Evolutionary conservation across 108 stramenopile genomes (phyloP), one percentile per base, ranked within the genome.

Genomic region (Skeletonema costatum): DNA sequence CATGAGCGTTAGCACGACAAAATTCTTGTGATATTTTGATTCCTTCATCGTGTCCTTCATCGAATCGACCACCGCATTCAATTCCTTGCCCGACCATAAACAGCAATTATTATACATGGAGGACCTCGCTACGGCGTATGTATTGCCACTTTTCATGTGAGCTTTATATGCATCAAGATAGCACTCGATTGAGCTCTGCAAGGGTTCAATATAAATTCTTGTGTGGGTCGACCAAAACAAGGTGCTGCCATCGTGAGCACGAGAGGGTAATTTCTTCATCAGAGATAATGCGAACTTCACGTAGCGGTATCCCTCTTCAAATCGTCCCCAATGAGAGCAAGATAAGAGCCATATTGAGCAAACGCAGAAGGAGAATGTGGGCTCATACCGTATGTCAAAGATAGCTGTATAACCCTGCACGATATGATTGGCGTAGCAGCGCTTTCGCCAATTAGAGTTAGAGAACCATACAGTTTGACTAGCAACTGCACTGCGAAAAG

Each of bases 361-460:
- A 79, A 79, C 13, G 13, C 72, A 2, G 68, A 13, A 1, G 78
- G 53, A 11, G 78, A 74, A 0, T 42, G 9, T 16, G 73, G 60
- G 5, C 65, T 60, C 25, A 79, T 21, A 16, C 78, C 78, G 66
- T 79, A 62, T 9, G 12, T 21, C 21, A 79, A 59, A 4, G 78
- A 68, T 13, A 74, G 19, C 25, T 69, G 17, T 1, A 74, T 70
- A 48, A 79, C 60, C 44, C 68, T 66, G 31, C 73, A 30, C 5
- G 38, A 19, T 3, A 74, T 29, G 2, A 65, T 8, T 33, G 36
- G 69, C 32, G n/a, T 12, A 36, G 10, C 31, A 64, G 32, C 41
- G 67, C 50, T 51, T 4, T 25, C 31, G 14, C 25, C 30, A 74
- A 19, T 31, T 9, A 35, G 9, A 63, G 14, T 14, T 36, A 30